These are phyloP conservation scores for Geotrichum europaeum DNA, from an alignment of 1,139 yeast genomes.

Conservation along the genomic window DNA sequence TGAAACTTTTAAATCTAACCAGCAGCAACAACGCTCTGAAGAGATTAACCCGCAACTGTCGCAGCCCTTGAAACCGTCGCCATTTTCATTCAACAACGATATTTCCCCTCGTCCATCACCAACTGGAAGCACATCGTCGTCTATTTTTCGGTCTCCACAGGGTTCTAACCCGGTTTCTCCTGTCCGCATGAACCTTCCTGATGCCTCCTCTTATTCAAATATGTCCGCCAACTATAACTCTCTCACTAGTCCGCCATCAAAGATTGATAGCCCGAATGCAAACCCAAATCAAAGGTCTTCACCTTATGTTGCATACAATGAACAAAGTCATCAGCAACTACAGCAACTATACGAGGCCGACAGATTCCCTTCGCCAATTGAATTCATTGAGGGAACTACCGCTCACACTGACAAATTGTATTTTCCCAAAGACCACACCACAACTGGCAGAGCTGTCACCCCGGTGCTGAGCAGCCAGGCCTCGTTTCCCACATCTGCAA, in stretches of 20 bases:
- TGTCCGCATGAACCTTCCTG: constrained; percentile 5
- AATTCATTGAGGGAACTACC: constrained; percentile 6
- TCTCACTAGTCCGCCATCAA: not conserved
- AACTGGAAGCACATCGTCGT: constrained; percentile 10
- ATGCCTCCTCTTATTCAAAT: constrained; percentile 7
- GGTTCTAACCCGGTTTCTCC: constrained; percentile 6
- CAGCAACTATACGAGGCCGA: not conserved
- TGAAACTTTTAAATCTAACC: not conserved
- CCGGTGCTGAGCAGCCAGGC: not conserved
- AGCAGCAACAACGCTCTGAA: not conserved
- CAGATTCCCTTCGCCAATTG: not conserved
- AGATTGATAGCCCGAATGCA: not conserved
- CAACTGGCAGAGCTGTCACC: constrained; percentile 6
- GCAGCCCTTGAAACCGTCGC: not conserved
- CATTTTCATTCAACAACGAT: not conserved
- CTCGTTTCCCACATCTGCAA: not conserved
- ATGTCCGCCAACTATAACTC: not conserved
- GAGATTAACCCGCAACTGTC: not conserved
- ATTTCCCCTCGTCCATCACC: not conserved
- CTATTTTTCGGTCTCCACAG: constrained; percentile 8
- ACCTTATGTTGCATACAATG: not conserved
- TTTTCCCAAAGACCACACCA: not conserved
- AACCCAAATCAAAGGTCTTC: not conserved
- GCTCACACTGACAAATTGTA: constrained; percentile 4
- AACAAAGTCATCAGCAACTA: not conserved